Evolutionary conservation across 2,329 filamentous ascomycete genomes (phyloP), one percentile per base, ranked within the genome.

Genomic region (Thyridium curvatum): DNA sequence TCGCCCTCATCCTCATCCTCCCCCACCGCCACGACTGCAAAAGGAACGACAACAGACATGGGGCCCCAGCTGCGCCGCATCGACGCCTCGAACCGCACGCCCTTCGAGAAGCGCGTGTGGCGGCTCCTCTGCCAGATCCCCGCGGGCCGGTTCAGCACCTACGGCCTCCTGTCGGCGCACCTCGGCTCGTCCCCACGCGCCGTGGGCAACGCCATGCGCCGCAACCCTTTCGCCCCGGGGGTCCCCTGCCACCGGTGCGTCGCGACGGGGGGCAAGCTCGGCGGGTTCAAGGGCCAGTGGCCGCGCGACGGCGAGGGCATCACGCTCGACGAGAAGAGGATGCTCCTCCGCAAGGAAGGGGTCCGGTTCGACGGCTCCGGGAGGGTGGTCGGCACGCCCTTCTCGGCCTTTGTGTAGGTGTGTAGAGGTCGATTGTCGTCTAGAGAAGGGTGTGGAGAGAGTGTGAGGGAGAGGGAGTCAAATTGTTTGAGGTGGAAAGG

Each of bases 161-260:
- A 95, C 62, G 82, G 76, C 3, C 69, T 82, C 2, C 67, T 94
- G 38, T 79, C 88, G 0, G 69, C 69, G 8, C 74, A 83, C 41
- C 71, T 91, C 13, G 59, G 67, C 10, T 87, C 84, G 16, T 86
- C 83, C 4, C 83, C 86, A 2, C 72, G 86, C 32, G 86, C 86
- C 0, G 77, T 93, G 5, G 86, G 86, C 13, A 87, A 85, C 42
- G 86, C 86, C 2, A 68, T 94, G 53, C 74, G 84, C 14, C 68
- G 73, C 9, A 94, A 94, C 55, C 87, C 87, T 0, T 94, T 91
- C 52, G 87, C 88, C 12, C 87, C 88, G 0, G 72, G 77, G 28
- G 83, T 91, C 4, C 88, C 87, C 2, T 94, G 87, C 45, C 87
- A 94, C 60, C 74, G 88, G 9, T 83, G 91, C 16, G 75, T 94